Percentiles rank a stretch among this genome's conserved stretches.
Conservation (phyloP, 768 basidiomycete species). For the Ramaria rubella region DNA sequence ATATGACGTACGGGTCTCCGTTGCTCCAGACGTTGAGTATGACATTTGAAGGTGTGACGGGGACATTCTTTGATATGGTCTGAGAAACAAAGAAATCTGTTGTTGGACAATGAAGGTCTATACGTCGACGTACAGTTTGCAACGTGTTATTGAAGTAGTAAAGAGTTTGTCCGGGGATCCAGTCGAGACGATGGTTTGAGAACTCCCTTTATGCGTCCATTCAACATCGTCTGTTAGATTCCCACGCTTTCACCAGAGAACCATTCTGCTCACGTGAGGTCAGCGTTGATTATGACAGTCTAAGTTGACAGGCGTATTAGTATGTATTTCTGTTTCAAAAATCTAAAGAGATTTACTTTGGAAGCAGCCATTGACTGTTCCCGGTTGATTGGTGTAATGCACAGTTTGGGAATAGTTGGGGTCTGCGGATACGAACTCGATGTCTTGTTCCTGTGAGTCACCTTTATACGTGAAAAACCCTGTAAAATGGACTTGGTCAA, state of each 20-base stretch:
- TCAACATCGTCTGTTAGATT: not conserved
- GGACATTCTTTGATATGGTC: conserved; percentile 15
- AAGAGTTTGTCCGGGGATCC: conserved; percentile 9
- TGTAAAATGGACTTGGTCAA: not conserved
- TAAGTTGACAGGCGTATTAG: not conserved
- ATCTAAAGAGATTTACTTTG: conserved; percentile 4
- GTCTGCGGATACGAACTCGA: conserved; percentile 15
- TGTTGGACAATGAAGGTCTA: not conserved
- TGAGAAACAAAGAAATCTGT: conserved; percentile 1
- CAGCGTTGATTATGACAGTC: conserved; percentile 2
- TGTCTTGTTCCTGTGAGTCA: conserved; percentile 6
- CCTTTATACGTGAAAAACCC: conserved; percentile 16
- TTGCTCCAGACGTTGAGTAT: conserved; percentile 16
- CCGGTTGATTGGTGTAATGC: conserved; percentile 17
- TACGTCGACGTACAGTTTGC: not conserved
- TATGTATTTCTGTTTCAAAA: not conserved
- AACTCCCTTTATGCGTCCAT: conserved; percentile 14
- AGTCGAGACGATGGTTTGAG: conserved; percentile 16
- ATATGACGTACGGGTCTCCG: conserved; percentile 10
- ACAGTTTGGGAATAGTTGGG: conserved; percentile 13
- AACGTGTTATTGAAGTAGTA: conserved; percentile 9
- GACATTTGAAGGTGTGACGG: not conserved
- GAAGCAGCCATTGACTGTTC: conserved; percentile 13
- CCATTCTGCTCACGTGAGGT: conserved; percentile 16
- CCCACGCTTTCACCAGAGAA: not conserved